Evolutionary conservation across 2,329 filamentous ascomycete species (phyloP), one percentile per base, ranked within the genome.

Genomic region (Exophiala phaeomuriformis): DNA sequence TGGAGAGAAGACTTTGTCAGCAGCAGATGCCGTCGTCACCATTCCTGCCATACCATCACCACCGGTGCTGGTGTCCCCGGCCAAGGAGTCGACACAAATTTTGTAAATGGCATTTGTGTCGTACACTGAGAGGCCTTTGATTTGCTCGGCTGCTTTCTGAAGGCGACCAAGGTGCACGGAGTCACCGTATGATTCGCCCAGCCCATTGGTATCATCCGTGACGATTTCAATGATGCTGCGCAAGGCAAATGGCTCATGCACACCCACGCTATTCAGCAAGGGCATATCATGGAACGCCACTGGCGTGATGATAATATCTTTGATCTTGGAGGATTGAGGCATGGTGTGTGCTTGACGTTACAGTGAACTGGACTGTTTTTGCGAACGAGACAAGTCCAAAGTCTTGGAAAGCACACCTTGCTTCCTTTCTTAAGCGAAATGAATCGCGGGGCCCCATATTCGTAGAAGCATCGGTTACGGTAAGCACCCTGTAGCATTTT

Each of bases 201-300:
- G 55, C 2, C 71, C 71, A 35, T 72, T 72, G 1, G 57, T 57
- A 2, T 62, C 64, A 19, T 69, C 66, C 9, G 66, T 68, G 30
- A 71, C 51, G 8, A 72, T 53, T 53, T 74, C 69, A 45, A 74
- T 66, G n/a, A 73, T 68, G 56, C 70, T 73, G 54, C 72, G 66
- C 10, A 74, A 59, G 3, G 72, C 71, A 27, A 65, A 73, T 3
- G 71, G 71, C 50, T 74, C 71, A 51, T 74, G 71, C 19, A 74
- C 70, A 45, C 71, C 71, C 28, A 73, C 68, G 47, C 70, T 71
- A 43, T 74, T 74, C 35, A 74, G 61, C 59, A 74, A 59, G 12
- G 71, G 71, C 69, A 74, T 72, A 50, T 72, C 71, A 63, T 72
- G 71, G 51, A 74, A 73, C 29, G 71, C 72, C 63, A 74, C 71